phyloP scores from a whole-genome alignment of 495 filamentous ascomycete genomes.

The Aspergillus nidulans region DNA sequence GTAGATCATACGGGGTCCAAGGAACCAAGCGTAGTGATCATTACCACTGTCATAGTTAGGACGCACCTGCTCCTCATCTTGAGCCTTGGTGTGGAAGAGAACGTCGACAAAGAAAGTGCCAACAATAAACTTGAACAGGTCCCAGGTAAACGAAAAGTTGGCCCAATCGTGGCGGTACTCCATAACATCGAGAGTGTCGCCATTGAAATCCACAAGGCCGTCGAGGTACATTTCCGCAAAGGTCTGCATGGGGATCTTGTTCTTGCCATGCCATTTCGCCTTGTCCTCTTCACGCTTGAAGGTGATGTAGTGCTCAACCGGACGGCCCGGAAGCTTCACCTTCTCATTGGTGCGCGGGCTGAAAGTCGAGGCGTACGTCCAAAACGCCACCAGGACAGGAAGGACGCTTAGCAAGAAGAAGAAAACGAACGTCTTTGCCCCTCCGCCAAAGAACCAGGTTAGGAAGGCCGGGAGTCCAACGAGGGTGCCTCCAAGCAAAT shows the following conservation, averaged over 20 bases:
- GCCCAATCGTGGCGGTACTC: conserved; percentile 67
- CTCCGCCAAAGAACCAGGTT: conserved; percentile 48
- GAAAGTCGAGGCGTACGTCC: conserved; percentile 51
- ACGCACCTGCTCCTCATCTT: conserved; percentile 72
- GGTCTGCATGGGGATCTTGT: conserved; percentile 60
- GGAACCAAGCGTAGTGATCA: conserved; percentile 72
- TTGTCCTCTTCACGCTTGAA: conserved; percentile 55
- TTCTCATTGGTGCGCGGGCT: conserved; percentile 61
- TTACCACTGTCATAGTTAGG: conserved; percentile 72
- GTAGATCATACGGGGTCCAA: conserved; percentile 71
- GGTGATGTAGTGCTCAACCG: conserved; percentile 58
- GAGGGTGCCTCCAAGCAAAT: conserved; percentile 46
- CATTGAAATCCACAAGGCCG: conserved; percentile 59
- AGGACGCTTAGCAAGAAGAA: conserved; percentile 51
- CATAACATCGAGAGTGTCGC: conserved; percentile 54
- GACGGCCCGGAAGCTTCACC: conserved; percentile 53
- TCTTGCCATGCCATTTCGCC: conserved; percentile 53
- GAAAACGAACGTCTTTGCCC: conserved; percentile 52
- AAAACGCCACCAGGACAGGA: conserved; percentile 54
- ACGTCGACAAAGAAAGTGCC: conserved; percentile 65
- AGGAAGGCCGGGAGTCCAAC: conserved; percentile 47
- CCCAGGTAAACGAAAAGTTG: conserved; percentile 61
- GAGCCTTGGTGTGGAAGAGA: conserved; percentile 62
- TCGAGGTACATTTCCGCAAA: conserved; percentile 66
- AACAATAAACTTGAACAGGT: conserved; percentile 62